Evolutionary conservation across 2,329 filamentous ascomycete genomes (phyloP), one percentile per base, ranked within the genome.

Genomic region (Sporothrix protearum): DNA sequence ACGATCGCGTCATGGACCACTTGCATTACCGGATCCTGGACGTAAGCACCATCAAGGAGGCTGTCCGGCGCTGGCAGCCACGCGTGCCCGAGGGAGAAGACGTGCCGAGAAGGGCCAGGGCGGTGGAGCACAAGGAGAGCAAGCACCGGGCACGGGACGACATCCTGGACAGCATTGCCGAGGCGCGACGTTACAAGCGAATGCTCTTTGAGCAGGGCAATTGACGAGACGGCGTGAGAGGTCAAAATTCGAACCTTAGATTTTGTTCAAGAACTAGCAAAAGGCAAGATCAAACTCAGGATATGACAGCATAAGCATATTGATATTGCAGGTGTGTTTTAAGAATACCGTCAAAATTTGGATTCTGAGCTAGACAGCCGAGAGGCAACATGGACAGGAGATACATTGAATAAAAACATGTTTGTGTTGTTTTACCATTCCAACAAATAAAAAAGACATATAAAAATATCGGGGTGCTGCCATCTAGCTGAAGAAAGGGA

Each of bases 141-240:
- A 83, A 89, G 68, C 96, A 99, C 82, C 88, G 95, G 80, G 96
- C 96, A 0, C 89, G 87, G 76, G 89, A 93, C 71, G 96, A 99
- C 80, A 97, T 99, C 72, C 80, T 97, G 73, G 96, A 99, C 83
- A 98, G 95, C 81, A 97, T 99, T 74, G 90, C 87, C 71, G 96
- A 99, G 83, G 95, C 95, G 70, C 88, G 84, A 77, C 97, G 92
- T 79, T 98, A 97, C 80, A 88, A 88, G 77, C 84, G 90, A 73
- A 83, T 66, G 28, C 22, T 73, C 1, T 73, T 79, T 22, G 76
- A 77, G 12, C 3, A 49, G 7, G 28, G 8, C 16, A 22, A 19
- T 9, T 47, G 16, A 33, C n/a, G n/a, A n/a, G 10, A 36, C 14
- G 36, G 42, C 14, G n/a, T 30, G 28, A 61, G 42, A 12, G 3